A percentile compares a stretch with the other conserved stretches of the same genome.
Evolutionary conservation across 768 basidiomycete species (phyloP).

Genomic region (Termitomyces sp.): DNA sequence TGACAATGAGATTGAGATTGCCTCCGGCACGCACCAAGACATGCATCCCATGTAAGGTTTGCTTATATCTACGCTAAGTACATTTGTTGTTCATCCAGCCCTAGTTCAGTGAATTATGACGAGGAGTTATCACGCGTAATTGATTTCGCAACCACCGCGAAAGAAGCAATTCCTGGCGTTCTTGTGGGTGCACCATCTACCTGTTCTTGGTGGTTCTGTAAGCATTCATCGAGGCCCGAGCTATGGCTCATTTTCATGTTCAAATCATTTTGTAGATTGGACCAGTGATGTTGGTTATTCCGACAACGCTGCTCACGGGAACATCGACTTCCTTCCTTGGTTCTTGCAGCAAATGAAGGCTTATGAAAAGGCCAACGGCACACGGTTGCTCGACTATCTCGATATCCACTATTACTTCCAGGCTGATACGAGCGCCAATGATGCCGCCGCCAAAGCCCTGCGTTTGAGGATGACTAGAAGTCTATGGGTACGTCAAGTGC

Average conservation of each 20-base stretch:
- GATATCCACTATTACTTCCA: constrained; percentile 59
- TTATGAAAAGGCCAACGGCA: constrained; percentile 31
- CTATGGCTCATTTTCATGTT: not conserved
- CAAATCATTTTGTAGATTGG: constrained; percentile 39
- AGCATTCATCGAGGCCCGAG: constrained; percentile 10
- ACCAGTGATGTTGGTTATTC: constrained; percentile 46
- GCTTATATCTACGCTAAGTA: not conserved
- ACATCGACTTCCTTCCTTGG: constrained; percentile 57
- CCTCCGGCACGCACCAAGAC: constrained; percentile 51
- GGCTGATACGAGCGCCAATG: constrained; percentile 51
- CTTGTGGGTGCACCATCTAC: constrained; percentile 48
- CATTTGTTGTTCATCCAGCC: not conserved
- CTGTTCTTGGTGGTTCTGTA: constrained; percentile 47
- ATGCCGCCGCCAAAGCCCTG: constrained; percentile 49
- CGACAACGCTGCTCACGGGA: constrained; percentile 50
- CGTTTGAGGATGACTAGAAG: constrained; percentile 50
- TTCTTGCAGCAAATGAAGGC: constrained; percentile 50
- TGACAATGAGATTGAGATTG: constrained; percentile 61
- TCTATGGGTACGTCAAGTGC: constrained; percentile 38
- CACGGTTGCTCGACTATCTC: constrained; percentile 51
- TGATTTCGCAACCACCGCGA: constrained; percentile 38
- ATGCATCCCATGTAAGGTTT: constrained; percentile 48
- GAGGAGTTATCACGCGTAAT: constrained; percentile 50
- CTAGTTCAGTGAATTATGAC: constrained; percentile 46
- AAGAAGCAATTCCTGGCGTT: constrained; percentile 43